Conservation (phyloP, 2,329 filamentous ascomycete species). For the Ceratocystis variospora region DNA sequence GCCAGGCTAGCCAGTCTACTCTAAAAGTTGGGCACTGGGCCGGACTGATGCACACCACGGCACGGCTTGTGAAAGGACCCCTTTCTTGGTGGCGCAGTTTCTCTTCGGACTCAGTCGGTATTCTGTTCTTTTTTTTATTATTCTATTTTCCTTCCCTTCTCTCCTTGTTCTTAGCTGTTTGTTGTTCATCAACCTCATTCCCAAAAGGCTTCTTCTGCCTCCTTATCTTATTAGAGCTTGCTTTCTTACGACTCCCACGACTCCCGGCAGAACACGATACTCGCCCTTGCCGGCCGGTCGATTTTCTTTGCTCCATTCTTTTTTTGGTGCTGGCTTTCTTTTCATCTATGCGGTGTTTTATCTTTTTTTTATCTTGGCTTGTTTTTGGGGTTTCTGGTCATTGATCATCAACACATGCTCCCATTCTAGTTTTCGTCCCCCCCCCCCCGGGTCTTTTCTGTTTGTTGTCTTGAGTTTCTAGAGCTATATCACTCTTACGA, state of each 20-base stretch:
- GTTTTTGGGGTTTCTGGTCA: constrained; percentile 1
- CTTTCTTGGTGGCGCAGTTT: not conserved
- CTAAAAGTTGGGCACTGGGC: no score
- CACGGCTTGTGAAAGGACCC: no score
- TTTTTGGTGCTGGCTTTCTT: constrained; percentile 6
- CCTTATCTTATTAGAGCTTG: constrained; percentile 3
- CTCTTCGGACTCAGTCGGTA: not conserved
- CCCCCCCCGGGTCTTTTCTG: not conserved
- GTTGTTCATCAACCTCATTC: not conserved
- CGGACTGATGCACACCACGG: no score
- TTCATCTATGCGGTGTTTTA: constrained; percentile 14
- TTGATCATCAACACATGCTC: not conserved
- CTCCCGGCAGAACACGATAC: not conserved
- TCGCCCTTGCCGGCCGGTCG: not conserved
- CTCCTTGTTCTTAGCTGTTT: not conserved
- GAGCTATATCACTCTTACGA: not conserved
- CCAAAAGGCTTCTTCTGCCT: not conserved
- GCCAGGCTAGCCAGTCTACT: no score
- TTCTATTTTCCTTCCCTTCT: not conserved
- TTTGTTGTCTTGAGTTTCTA: not conserved
- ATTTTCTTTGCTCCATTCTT: not conserved
- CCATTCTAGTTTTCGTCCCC: not conserved
- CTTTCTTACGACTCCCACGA: not conserved
- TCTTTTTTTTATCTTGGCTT: constrained; percentile 6
- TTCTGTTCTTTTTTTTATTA: not conserved